These are phyloP conservation scores for Ogataea naganishii DNA, from an alignment of 805 yeast species.

Conservation along the genomic window DNA sequence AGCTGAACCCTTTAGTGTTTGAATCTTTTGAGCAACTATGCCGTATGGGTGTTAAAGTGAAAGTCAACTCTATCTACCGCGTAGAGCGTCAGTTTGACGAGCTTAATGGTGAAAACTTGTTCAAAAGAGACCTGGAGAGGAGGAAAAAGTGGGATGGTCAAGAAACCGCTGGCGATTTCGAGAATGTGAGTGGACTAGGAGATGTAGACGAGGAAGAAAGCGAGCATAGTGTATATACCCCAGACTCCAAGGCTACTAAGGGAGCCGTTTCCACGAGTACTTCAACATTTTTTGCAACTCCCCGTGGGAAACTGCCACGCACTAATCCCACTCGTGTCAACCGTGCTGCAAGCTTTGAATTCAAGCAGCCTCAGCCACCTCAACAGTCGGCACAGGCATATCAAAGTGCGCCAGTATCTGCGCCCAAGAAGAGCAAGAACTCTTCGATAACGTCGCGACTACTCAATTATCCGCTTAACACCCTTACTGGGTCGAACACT, in stretches of 20 bases:
- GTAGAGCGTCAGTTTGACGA: slow-evolving; percentile 5
- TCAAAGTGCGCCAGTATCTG: background rate
- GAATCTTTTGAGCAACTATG: slow-evolving; percentile 79
- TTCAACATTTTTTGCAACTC: no score
- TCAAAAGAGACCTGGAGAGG: background rate
- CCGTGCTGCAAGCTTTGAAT: no score
- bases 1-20: slow-evolving; percentile 72
- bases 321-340: no score
- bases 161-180: background rate
- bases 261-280: no score
- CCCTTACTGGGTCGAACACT: no score
- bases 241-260: no score
- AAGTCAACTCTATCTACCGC: slow-evolving; percentile 46
- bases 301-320: no score
- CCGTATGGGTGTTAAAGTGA: slow-evolving; percentile 60
- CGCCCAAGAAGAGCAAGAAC: no score
- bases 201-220: no score
- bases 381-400: slow-evolving; percentile 12
- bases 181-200: background rate
- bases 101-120: slow-evolving; percentile 1
- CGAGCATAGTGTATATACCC: no score
- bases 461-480: slow-evolving; percentile 16
- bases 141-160: no score
- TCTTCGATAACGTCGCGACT: slow-evolving; percentile 23
- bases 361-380: slow-evolving; percentile 18